Evolutionary conservation across 2,329 filamentous ascomycete species (phyloP).

Genomic region (Aureobasidium sp.): DNA sequence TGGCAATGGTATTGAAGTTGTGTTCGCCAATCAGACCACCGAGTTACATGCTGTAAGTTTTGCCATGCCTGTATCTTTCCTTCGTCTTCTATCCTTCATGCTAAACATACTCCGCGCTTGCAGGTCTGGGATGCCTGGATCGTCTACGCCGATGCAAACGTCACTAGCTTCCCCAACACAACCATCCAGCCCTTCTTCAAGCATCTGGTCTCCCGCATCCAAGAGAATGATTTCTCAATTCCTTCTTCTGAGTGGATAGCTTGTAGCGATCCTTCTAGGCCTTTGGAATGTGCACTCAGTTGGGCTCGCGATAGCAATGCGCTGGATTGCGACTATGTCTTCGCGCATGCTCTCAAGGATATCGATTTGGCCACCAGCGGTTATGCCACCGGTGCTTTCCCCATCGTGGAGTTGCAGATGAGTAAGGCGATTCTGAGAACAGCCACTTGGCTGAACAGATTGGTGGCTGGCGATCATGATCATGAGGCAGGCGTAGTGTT

Average conservation of each 20-base stretch:
- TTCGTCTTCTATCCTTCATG: not conserved
- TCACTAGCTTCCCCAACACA: constrained; percentile 26
- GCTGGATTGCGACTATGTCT: constrained; percentile 33
- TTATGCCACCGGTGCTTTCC: constrained; percentile 30
- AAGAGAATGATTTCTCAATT: constrained; percentile 27
- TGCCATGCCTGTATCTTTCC: not conserved
- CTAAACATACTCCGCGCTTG: not conserved
- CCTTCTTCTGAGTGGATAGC: constrained; percentile 28
- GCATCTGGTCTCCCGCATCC: constrained; percentile 27
- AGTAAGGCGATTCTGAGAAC: constrained; percentile 32
- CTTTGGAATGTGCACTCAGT: constrained; percentile 25
- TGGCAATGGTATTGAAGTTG: constrained; percentile 30
- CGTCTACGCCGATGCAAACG: constrained; percentile 28
- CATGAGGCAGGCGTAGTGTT: not conserved
- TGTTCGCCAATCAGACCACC: constrained; percentile 25
- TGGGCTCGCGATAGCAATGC: constrained; percentile 32
- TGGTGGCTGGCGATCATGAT: constrained; percentile 19
- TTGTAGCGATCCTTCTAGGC: constrained; percentile 26
- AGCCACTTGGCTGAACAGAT: constrained; percentile 30
- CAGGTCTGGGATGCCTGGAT: constrained; percentile 33
- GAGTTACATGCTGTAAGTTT: constrained; percentile 29
- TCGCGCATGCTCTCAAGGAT: constrained; percentile 22
- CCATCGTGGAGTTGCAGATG: constrained; percentile 33
- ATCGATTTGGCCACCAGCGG: constrained; percentile 28
- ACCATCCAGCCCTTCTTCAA: constrained; percentile 29